These are phyloP conservation scores for Akebia trifoliata DNA, from an alignment of 164 flowering plant species.

Conservation along the genomic window DNA sequence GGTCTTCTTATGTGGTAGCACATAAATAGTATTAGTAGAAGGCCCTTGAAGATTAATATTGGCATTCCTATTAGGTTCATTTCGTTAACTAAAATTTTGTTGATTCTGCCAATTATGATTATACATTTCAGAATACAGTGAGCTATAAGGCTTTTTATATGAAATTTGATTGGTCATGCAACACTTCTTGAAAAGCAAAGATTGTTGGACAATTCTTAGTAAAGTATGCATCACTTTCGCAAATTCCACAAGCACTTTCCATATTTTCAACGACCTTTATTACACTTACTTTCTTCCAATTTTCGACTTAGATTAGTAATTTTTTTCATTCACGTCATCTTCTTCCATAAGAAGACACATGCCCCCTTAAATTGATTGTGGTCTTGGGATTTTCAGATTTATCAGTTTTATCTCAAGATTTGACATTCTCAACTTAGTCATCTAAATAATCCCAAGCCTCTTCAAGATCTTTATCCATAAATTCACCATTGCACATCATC, in stretches of 20 bases:
- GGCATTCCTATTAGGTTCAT: neutral
- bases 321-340: neutral
- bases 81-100: neutral
- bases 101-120: neutral
- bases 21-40: neutral
- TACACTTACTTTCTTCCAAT: neutral
- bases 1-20: neutral
- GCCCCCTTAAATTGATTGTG: neutral
- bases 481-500: conserved; percentile 7
- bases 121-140: neutral
- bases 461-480: neutral
- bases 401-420: neutral
- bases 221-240: neutral
- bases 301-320: neutral
- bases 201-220: neutral
- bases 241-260: neutral
- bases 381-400: neutral
- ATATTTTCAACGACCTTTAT: neutral
- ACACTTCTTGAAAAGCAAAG: neutral
- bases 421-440: no score
- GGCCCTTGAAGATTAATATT: neutral
- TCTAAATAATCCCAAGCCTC: neutral
- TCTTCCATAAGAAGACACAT: neutral
- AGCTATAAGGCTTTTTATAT: neutral
- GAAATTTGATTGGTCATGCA: neutral